phyloP scores from a whole-genome alignment of 2,329 filamentous ascomycete species.

The Fusarium coicis region DNA sequence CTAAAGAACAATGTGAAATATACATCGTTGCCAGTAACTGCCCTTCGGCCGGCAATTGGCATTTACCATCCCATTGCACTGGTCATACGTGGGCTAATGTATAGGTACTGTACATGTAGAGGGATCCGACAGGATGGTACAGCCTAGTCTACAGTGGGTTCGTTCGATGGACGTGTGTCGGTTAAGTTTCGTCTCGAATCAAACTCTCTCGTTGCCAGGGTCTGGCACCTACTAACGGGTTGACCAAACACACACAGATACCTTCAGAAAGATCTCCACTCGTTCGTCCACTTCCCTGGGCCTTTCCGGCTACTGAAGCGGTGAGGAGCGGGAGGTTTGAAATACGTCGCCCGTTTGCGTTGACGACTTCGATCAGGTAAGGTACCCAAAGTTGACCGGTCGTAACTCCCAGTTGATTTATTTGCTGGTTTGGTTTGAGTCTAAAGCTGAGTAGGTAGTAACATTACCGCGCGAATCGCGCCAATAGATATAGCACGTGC shows the following conservation, averaged over 20 bases:
- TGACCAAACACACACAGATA: conserved; percentile 8
- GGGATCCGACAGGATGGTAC: conserved; percentile 43
- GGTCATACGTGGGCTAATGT: conserved; percentile 2
- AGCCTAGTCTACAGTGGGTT: conserved; percentile 35
- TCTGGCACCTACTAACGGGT: not conserved
- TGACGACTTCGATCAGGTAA: not conserved
- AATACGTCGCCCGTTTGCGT: not conserved
- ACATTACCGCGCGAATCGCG: not conserved
- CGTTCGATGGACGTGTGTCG: conserved; percentile 17
- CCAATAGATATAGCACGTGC: not conserved
- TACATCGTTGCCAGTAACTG: not conserved
- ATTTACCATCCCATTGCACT: not conserved
- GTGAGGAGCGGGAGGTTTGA: not conserved
- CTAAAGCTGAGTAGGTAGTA: not conserved
- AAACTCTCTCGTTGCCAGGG: conserved; percentile 7
- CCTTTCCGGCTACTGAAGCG: conserved; percentile 1
- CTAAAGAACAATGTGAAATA: not conserved
- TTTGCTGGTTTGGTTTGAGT: not conserved
- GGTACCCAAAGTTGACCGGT: not conserved
- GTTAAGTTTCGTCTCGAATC: conserved; percentile 31
- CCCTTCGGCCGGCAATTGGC: not conserved
- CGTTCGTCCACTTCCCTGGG: conserved; percentile 12
- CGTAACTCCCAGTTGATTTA: not conserved
- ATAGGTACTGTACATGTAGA: conserved; percentile 8
- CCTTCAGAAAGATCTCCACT: conserved; percentile 7